Evolutionary conservation across 2,329 filamentous ascomycete species (phyloP).

Genomic region (Verticillium alfalfae): DNA sequence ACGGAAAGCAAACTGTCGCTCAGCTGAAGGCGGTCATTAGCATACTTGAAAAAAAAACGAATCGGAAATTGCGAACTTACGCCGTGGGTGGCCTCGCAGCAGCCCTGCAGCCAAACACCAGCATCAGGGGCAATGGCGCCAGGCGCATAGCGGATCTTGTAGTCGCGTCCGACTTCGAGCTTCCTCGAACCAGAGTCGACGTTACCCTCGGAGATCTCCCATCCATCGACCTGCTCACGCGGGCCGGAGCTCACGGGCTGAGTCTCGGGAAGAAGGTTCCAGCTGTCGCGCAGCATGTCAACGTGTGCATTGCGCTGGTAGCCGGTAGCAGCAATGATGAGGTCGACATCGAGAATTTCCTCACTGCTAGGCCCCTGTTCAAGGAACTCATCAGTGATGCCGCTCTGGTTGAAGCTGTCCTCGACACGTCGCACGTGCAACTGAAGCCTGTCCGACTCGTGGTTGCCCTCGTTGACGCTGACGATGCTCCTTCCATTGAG

Average conservation of each 20-base stretch:
- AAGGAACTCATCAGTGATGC: slow-evolving; percentile 27
- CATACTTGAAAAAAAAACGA: slow-evolving; percentile 9
- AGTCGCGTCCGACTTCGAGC: slow-evolving; percentile 71
- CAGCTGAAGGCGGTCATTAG: slow-evolving; percentile 39
- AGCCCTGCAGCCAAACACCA: slow-evolving; percentile 89
- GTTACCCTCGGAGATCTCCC: slow-evolving; percentile 22
- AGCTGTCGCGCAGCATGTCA: slow-evolving; percentile 64
- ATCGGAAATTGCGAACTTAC: slow-evolving; percentile 47
- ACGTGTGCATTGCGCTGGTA: slow-evolving; percentile 77
- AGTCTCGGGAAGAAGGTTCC: slow-evolving; percentile 56
- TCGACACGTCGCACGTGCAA: slow-evolving; percentile 50
- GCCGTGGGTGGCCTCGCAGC: slow-evolving; percentile 87
- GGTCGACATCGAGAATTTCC: slow-evolving; percentile 69
- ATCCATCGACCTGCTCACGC: slow-evolving; percentile 25
- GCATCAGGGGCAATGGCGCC: slow-evolving; percentile 65
- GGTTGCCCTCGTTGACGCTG: slow-evolving; percentile 49
- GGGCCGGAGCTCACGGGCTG: slow-evolving; percentile 2
- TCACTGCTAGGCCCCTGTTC: slow-evolving; percentile 24
- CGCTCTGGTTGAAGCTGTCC: slow-evolving; percentile 21
- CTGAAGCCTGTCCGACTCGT: slow-evolving; percentile 42
- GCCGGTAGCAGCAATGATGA: slow-evolving; percentile 82
- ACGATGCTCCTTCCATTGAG: slow-evolving; percentile 62
- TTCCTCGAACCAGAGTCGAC: slow-evolving; percentile 25
- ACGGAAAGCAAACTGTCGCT: slow-evolving; percentile 80
- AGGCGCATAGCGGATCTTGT: slow-evolving; percentile 66